Conservation (phyloP, 2,329 filamentous ascomycete species). For the Teratosphaeria pseudoeucalypti region DNA sequence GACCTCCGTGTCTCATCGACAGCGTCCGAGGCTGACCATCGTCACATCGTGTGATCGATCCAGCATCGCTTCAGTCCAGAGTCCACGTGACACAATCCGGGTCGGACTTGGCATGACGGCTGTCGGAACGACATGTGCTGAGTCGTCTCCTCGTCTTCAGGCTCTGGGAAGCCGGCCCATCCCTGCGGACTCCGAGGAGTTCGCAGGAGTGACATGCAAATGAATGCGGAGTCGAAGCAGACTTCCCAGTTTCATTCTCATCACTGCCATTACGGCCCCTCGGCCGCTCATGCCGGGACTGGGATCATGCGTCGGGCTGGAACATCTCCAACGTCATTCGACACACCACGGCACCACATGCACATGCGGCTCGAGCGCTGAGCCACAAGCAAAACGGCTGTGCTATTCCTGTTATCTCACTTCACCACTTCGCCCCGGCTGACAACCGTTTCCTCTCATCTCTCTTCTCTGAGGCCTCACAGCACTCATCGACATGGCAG, state of each 20-base stretch:
- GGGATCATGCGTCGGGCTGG: not conserved
- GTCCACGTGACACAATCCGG: too few species aligned
- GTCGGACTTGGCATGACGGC: too few species aligned
- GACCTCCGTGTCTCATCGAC: too few species aligned
- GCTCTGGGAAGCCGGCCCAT: not conserved
- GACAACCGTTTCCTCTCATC: not conserved
- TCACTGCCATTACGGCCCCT: not conserved
- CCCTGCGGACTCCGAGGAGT: not conserved
- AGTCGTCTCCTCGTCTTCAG: not conserved
- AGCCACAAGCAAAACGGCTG: not conserved
- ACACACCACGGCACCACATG: not conserved
- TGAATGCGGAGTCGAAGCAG: not conserved
- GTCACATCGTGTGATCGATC: too few species aligned
- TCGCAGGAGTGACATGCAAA: not conserved
- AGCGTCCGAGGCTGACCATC: too few species aligned
- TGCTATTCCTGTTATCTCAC: not conserved
- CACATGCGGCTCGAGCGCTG: not conserved
- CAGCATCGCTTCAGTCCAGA: too few species aligned
- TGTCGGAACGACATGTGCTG: too few species aligned
- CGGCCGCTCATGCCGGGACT: not conserved
- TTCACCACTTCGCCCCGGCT: not conserved
- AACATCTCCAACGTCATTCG: not conserved
- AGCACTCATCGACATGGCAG: not conserved
- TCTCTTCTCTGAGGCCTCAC: not conserved
- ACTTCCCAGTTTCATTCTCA: not conserved